Conservation (phyloP, 2,329 filamentous ascomycete species). For the Scortechinia acanthostroma region DNA sequence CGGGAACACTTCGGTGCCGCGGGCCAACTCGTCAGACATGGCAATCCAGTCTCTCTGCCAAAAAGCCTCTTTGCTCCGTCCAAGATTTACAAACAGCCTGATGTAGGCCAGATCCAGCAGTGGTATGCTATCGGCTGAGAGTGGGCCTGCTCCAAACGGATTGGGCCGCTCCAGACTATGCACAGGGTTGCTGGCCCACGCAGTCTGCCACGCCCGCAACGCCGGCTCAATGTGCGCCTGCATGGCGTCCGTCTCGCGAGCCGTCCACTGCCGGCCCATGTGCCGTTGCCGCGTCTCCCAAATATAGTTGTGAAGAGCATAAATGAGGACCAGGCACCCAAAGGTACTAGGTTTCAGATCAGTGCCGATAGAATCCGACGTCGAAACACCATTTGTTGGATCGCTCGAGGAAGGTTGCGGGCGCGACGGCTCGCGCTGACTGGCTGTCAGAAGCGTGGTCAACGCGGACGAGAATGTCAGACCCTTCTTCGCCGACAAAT, state of each 20-base stretch:
- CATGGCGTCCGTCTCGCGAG: conserved; percentile 90
- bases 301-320: conserved; percentile 93
- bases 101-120: conserved; percentile 2
- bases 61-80: not conserved
- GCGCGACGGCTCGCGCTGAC: conserved; percentile 9
- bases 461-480: conserved; percentile 56
- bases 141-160: not conserved
- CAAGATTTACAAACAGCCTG: not conserved
- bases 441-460: not conserved
- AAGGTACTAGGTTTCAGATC: conserved; percentile 81
- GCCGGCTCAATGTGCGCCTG: conserved; percentile 78
- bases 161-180: conserved; percentile 1
- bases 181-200: conserved; percentile 1
- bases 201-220: not conserved
- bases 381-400: conserved; percentile 31
- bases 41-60: conserved; percentile 82
- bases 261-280: conserved; percentile 81
- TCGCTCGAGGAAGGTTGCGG: conserved; percentile 39
- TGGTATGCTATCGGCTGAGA: not conserved
- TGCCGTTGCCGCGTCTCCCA: conserved; percentile 94
- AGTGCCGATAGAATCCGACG: conserved; percentile 40
- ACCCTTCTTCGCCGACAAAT: conserved; percentile 61
- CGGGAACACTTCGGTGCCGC: conserved; percentile 68
- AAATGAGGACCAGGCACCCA: conserved; percentile 84
- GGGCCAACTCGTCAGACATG: conserved; percentile 79